A percentile compares a stretch with the other conserved stretches of the same genome.
These are phyloP conservation scores for Tetracladium maxilliforme DNA, from an alignment of 2,329 filamentous ascomycete genomes.

Conservation along the genomic window DNA sequence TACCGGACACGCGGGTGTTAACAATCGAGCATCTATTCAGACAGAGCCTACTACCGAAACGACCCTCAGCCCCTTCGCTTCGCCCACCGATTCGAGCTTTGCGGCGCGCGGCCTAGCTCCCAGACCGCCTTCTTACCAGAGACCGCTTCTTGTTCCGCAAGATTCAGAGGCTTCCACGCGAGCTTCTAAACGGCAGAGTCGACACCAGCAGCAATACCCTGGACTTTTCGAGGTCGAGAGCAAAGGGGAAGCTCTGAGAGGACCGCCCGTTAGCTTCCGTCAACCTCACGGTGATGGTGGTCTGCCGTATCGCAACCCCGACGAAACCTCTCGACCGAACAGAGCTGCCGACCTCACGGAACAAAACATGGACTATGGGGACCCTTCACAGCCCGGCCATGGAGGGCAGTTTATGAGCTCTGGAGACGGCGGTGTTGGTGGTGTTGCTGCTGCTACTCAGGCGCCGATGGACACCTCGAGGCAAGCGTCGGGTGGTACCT, in stretches of 20 bases:
- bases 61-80: slow-evolving; percentile 40
- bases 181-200: slow-evolving; percentile 26
- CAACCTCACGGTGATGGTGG: slow-evolving; percentile 27
- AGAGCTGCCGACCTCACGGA: slow-evolving; percentile 3
- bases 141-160: slow-evolving; percentile 27
- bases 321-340: slow-evolving; percentile 9
- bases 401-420: too few species aligned
- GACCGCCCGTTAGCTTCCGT: slow-evolving; percentile 41
- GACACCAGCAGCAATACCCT: slow-evolving; percentile 23
- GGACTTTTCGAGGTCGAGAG: slow-evolving; percentile 30
- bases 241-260: slow-evolving; percentile 44
- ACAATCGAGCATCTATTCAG: slow-evolving; percentile 30
- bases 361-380: slow-evolving; percentile 2
- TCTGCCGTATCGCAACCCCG: slow-evolving; percentile 13
- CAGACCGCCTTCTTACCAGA: slow-evolving; percentile 41
- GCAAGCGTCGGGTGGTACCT: background rate
- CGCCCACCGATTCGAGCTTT: slow-evolving; percentile 36
- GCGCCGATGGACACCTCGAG: background rate
- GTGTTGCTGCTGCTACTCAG: too few species aligned
- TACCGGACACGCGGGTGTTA: too few species aligned
- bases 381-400: background rate
- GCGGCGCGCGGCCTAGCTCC: slow-evolving; percentile 37
- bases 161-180: slow-evolving; percentile 18
- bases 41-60: slow-evolving; percentile 43
- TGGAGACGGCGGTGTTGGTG: too few species aligned